phyloP scores from a whole-genome alignment of 495 filamentous ascomycete species.

The Aspergillus baeticus region DNA sequence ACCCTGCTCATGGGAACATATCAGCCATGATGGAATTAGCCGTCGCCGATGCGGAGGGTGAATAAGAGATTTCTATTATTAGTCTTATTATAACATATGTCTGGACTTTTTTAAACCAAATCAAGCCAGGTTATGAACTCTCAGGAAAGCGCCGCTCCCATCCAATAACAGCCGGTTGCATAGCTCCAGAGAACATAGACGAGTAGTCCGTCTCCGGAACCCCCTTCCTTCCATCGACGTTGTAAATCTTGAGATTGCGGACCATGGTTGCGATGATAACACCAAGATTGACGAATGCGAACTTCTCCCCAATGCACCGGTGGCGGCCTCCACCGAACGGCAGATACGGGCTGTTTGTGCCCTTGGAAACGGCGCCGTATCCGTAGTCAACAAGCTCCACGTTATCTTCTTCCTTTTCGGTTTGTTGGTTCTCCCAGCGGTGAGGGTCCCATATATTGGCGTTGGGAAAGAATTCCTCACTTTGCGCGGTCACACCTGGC shows the following conservation, averaged over 20 bases:
- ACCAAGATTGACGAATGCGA: conserved; percentile 87
- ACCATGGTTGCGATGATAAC: conserved; percentile 82
- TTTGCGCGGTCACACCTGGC: conserved; percentile 71
- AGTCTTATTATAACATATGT: too few species aligned
- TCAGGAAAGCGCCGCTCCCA: conserved; percentile 59
- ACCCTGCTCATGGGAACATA: too few species aligned
- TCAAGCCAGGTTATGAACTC: neutral
- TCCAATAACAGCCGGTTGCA: conserved; percentile 61
- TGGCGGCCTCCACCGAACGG: conserved; percentile 94
- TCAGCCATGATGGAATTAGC: too few species aligned
- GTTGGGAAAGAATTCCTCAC: conserved; percentile 74
- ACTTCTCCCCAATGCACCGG: conserved; percentile 95
- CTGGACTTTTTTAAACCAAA: too few species aligned
- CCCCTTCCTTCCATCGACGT: conserved; percentile 62
- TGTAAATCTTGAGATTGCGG: conserved; percentile 70
- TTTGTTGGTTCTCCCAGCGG: conserved; percentile 68
- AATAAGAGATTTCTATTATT: too few species aligned
- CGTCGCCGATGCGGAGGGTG: too few species aligned
- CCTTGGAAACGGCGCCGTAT: conserved; percentile 89
- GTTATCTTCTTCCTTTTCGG: conserved; percentile 51
- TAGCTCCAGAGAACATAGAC: conserved; percentile 52
- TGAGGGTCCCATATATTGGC: conserved; percentile 81
- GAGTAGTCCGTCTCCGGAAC: conserved; percentile 85
- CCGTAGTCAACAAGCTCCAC: conserved; percentile 83
- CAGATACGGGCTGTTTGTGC: conserved; percentile 81